Base-by-base conservation (phyloP, 805 yeast species). In the Myxozyma melibiosi region DNA sequence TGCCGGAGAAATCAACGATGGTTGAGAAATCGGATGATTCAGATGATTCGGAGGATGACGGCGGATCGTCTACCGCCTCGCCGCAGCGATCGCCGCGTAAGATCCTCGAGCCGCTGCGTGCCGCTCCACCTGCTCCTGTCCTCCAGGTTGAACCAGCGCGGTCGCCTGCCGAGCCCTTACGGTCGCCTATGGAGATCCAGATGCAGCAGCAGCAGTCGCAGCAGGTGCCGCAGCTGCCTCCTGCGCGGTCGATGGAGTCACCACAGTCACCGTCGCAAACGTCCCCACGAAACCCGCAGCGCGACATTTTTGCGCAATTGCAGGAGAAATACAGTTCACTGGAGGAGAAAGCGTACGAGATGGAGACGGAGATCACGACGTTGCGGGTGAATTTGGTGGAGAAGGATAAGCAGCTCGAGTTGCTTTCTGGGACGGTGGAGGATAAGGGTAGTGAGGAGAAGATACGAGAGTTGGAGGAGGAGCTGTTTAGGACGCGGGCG, bases 11-110 rank as follows among this genome's bases (percentile, higher is more conserved):
- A 70, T 88, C 96, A 0, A 83, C 85, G 41, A 77, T 92, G 69
- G 84, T 91, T 2, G 94, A 96, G 90, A 86, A 92, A 14, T 86
- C 90, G 52, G 96, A 86, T 63, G 96, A 86, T 60, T 94, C 85
- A 46, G 88, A 82, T 2, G 81, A 76, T 1, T 39, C 45, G 34
- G 78, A 71, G 7, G 73, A 68, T 1, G 69, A 52, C 25, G 57
- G 60, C 9, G 49, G 44, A 14, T 47, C 46, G 20, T 9, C 34
- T 8, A n/a, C 16, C 20, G 18, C 43, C 0, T n/a, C 47, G 8
- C 40, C 50, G 13, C 37, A 31, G 22, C 11, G 16, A 22, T 30
- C 51, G 7, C 22, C 47, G 14, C 9, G 9, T 8, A 30, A 27
- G 7, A 43, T n/a, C 16, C 39, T 50, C 4, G 33, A 25, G 9